Evolutionary conservation across 148 eudicot species (phyloP).

Genomic region (Mesembryanthemum crystallinum): DNA sequence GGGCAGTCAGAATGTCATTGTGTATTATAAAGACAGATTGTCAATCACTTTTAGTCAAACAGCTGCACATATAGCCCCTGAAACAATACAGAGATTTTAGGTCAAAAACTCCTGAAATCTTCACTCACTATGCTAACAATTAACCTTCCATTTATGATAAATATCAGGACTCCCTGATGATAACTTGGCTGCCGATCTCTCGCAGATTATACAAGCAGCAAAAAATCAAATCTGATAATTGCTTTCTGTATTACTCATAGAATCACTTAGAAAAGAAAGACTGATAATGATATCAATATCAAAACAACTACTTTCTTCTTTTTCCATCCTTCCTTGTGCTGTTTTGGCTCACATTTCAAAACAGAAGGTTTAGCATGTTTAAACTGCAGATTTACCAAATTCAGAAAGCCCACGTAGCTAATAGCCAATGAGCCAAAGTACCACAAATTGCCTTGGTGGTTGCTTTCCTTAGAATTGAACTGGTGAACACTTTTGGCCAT

Average conservation of each 20-base stretch:
- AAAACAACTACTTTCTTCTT: no score
- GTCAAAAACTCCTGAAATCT: neutral
- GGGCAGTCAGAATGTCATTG: slow-evolving; percentile 11
- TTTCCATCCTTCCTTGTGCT: no score
- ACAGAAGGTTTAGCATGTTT: no score
- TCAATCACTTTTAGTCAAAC: slow-evolving; percentile 26
- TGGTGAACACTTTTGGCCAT: neutral
- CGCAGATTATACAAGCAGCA: neutral
- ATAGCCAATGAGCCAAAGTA: no score
- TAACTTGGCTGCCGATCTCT: neutral
- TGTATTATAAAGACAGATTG: slow-evolving; percentile 17
- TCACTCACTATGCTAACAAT: neutral
- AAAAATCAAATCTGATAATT: neutral
- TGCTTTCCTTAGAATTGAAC: neutral
- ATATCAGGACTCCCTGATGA: no score
- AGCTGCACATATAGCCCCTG: slow-evolving; percentile 61
- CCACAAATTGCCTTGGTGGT: no score
- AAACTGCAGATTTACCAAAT: no score
- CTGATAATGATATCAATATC: neutral
- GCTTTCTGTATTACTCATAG: no score
- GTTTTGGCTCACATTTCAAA: neutral
- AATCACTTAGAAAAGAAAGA: no score
- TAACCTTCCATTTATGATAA: neutral
- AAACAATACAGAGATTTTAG: slow-evolving; percentile 20
- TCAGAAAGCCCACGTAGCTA: no score